Conservation (phyloP, 78 protist genomes). For the Acrasis kona region DNA sequence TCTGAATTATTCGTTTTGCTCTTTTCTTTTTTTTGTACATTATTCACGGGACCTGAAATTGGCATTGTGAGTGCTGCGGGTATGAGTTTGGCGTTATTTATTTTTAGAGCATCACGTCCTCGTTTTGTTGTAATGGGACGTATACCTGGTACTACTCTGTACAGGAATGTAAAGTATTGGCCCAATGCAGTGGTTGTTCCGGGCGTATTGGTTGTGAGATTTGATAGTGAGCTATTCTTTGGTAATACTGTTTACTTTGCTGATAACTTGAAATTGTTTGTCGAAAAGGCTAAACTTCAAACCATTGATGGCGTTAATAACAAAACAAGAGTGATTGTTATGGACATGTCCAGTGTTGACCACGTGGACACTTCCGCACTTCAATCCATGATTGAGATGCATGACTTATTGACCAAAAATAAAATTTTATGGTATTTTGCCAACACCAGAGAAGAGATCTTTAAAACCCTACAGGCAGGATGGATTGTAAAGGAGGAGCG, state of each 20-base stretch:
- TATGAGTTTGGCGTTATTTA: conserved; percentile 32
- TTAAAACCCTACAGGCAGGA: too few species aligned
- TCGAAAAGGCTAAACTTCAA: too few species aligned
- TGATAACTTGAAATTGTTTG: neutral
- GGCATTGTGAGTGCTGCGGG: conserved; percentile 50
- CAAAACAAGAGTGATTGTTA: too few species aligned
- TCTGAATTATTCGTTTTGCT: neutral
- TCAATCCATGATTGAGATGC: too few species aligned
- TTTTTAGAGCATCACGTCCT: conserved; percentile 40
- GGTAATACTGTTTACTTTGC: conserved; percentile 25
- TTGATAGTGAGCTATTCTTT: conserved; percentile 40
- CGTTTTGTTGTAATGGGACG: conserved; percentile 45
- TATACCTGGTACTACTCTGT: conserved; percentile 20
- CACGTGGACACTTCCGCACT: too few species aligned
- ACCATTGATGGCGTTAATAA: too few species aligned
- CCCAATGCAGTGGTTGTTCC: neutral
- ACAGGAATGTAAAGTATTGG: neutral
- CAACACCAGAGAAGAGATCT: too few species aligned
- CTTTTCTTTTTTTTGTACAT: conserved; percentile 38
- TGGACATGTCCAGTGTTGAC: too few species aligned
- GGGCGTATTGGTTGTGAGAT: conserved; percentile 32
- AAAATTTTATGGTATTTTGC: too few species aligned
- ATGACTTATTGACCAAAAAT: too few species aligned
- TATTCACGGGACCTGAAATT: conserved; percentile 35
- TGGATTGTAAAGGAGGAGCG: too few species aligned